Conservation (phyloP, 2,329 filamentous ascomycete genomes). For the Neoscytalidium dimidiatum region DNA sequence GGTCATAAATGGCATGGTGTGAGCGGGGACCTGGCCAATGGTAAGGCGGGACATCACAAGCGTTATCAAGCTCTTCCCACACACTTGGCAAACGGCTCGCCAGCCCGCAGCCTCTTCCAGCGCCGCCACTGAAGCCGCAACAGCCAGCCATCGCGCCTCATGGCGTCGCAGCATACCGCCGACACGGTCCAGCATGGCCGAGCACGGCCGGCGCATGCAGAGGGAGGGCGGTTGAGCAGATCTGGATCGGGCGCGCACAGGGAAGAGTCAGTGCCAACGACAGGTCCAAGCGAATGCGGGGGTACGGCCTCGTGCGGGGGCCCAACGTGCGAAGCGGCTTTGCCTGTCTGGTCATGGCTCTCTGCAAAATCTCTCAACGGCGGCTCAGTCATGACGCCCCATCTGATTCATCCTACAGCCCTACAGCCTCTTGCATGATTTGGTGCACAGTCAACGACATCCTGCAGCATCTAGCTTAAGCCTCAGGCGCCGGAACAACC, state of each 20-base stretch:
- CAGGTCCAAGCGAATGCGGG: neutral
- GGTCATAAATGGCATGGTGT: neutral
- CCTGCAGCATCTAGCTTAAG: neutral
- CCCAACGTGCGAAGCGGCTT: neutral
- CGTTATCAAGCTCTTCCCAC: neutral
- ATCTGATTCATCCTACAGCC: neutral
- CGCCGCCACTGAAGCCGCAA: neutral
- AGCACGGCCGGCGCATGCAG: neutral
- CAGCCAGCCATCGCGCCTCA: neutral
- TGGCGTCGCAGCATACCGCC: neutral
- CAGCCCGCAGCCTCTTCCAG: neutral
- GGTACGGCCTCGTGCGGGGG: neutral
- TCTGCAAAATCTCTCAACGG: neutral
- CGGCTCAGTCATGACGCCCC: neutral
- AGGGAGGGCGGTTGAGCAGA: neutral
- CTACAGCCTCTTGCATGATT: neutral
- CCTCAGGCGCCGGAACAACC: neutral
- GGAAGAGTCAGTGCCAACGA: neutral
- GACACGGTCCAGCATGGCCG: neutral
- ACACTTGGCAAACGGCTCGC: slow-evolving; percentile 1
- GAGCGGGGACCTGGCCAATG: neutral
- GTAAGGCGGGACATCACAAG: neutral
- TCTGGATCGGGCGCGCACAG: neutral
- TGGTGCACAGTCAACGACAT: neutral
- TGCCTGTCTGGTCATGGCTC: neutral